These are phyloP conservation scores for Pseudonectria buxi DNA, from an alignment of 2,329 filamentous ascomycete genomes.

Conservation along the genomic window DNA sequence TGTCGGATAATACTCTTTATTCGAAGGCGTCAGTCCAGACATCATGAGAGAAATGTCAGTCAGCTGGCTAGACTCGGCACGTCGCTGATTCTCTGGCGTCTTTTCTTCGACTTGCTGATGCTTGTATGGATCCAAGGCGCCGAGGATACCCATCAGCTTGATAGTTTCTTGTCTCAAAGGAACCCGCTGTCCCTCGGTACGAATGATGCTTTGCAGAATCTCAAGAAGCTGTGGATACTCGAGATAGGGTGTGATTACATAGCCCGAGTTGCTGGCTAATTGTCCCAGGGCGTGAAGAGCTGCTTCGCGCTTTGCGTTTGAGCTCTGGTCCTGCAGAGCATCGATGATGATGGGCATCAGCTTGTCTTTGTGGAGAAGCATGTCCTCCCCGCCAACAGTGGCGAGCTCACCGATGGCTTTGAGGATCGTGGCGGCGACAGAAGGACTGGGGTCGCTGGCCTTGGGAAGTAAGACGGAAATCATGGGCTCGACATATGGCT, in stretches of 20 bases:
- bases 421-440: slow-evolving; percentile 90
- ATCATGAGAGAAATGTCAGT: slow-evolving; percentile 98
- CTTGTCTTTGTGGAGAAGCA: slow-evolving; percentile 83
- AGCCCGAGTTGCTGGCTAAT: slow-evolving; percentile 90
- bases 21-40: slow-evolving; percentile 91
- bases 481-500: slow-evolving; percentile 95
- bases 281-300: slow-evolving; percentile 87
- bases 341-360: slow-evolving; percentile 95
- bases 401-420: slow-evolving; percentile 92
- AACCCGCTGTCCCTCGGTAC: slow-evolving; percentile 78
- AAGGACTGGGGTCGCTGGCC: slow-evolving; percentile 74
- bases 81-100: slow-evolving; percentile 71
- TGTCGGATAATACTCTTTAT: slow-evolving; percentile 96
- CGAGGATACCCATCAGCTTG: slow-evolving; percentile 90
- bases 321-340: slow-evolving; percentile 88
- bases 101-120: slow-evolving; percentile 92
- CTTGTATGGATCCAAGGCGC: slow-evolving; percentile 91
- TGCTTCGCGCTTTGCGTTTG: slow-evolving; percentile 81
- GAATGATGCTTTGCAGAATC: slow-evolving; percentile 88
- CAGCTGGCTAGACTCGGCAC: slow-evolving; percentile 56
- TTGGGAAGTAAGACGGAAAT: slow-evolving; percentile 91
- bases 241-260: slow-evolving; percentile 92
- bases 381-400: slow-evolving; percentile 87
- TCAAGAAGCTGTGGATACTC: slow-evolving; percentile 93
- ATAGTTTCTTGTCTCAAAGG: slow-evolving; percentile 88